A percentile compares a stretch with the other conserved stretches of the same genome.
These are phyloP conservation scores for Termitomyces sp. DNA, from an alignment of 768 basidiomycete species.

Conservation along the genomic window DNA sequence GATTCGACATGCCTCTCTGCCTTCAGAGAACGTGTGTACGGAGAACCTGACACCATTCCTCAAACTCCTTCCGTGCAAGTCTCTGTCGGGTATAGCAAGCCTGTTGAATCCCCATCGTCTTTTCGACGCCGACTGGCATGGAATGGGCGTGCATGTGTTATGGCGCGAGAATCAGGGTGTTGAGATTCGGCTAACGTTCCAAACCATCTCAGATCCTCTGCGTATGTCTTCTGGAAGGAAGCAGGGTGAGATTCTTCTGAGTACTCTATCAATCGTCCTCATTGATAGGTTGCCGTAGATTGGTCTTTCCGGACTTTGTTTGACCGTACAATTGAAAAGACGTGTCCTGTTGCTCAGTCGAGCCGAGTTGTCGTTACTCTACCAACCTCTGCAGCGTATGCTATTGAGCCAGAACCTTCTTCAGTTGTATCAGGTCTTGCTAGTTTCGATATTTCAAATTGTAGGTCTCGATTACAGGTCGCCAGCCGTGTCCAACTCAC, in stretches of 20 bases:
- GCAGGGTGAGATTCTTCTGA: conserved; percentile 39
- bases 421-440: conserved; percentile 27
- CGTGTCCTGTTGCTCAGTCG: conserved; percentile 65
- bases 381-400: conserved; percentile 36
- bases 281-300: conserved; percentile 35
- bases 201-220: conserved; percentile 77
- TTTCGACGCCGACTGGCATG: conserved; percentile 92
- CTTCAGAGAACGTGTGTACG: conserved; percentile 90
- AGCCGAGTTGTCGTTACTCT: conserved; percentile 49
- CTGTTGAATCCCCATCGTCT: conserved; percentile 81
- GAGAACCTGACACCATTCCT: conserved; percentile 97
- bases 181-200: conserved; percentile 62
- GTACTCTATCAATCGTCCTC: neutral
- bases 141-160: conserved; percentile 72
- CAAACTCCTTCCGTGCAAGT: conserved; percentile 91
- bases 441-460: conserved; percentile 40
- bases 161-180: conserved; percentile 54
- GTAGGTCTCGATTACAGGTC: conserved; percentile 28
- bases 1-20: conserved; percentile 71
- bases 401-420: conserved; percentile 48
- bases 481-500: conserved; percentile 7
- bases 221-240: conserved; percentile 41
- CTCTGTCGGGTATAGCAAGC: conserved; percentile 74
- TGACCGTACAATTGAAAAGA: conserved; percentile 51
- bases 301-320: conserved; percentile 72